A percentile compares a stretch with the other conserved stretches of the same genome.
These are phyloP conservation scores for Didymella sp. DNA, from an alignment of 2,329 filamentous ascomycete genomes.

Conservation along the genomic window DNA sequence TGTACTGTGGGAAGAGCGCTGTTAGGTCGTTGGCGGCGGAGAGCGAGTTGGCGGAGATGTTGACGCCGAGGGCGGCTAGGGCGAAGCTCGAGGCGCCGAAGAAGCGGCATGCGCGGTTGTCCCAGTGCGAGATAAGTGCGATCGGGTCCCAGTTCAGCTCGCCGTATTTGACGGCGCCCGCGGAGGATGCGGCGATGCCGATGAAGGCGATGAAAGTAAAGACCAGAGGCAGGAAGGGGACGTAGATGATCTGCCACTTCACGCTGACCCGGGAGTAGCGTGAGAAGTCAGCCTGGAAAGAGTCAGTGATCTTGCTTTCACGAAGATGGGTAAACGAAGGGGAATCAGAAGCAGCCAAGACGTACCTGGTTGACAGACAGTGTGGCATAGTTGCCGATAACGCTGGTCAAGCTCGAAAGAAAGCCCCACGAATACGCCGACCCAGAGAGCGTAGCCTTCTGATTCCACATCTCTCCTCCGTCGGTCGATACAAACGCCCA, in stretches of 20 bases:
- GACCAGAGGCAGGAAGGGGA: constrained; percentile 60
- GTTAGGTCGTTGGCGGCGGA: constrained; percentile 63
- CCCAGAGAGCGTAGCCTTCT: constrained; percentile 56
- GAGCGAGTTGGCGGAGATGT: constrained; percentile 61
- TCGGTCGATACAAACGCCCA: constrained; percentile 67
- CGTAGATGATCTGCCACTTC: constrained; percentile 59
- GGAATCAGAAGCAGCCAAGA: background rate
- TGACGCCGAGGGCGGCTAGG: constrained; percentile 60
- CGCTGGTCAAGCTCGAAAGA: constrained; percentile 57
- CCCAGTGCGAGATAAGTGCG: constrained; percentile 49
- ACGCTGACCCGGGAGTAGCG: constrained; percentile 58
- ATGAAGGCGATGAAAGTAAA: constrained; percentile 63
- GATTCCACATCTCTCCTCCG: constrained; percentile 58
- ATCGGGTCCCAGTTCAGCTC: constrained; percentile 54
- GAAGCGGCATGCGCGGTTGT: constrained; percentile 50
- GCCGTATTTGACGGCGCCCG: constrained; percentile 61
- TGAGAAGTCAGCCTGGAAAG: constrained; percentile 62
- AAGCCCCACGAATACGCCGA: constrained; percentile 63
- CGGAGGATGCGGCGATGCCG: constrained; percentile 66
- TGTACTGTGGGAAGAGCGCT: constrained; percentile 59
- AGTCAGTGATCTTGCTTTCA: constrained; percentile 15
- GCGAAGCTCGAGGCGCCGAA: constrained; percentile 54
- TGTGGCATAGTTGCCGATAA: constrained; percentile 60
- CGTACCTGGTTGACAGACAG: constrained; percentile 58
- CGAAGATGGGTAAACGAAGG: background rate